Base-by-base conservation (phyloP, 202 grass and related monocot genomes). In the Zizania palustris region DNA sequence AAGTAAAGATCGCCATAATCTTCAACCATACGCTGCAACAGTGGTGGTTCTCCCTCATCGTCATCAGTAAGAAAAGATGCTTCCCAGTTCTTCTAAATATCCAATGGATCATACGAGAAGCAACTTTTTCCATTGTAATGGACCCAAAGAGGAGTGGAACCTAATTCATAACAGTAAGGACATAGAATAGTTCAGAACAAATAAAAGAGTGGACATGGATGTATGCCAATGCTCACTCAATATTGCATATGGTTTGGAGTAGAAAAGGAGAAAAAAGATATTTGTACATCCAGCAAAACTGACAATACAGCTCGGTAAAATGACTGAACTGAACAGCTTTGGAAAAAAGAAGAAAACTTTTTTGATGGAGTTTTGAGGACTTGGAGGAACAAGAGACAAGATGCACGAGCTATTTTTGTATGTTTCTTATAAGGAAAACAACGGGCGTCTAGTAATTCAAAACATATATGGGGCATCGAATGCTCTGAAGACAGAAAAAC, bases 1-100 rank as follows among this genome's bases (percentile, higher is more conserved):
- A 97, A 97, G 40, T 68, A 80, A 64, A 93, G 86, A 76, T 93
- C 65, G 0, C 44, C 45, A 49, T 81, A 87, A 86, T 97, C 88
- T 65, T 87, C 89, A 71, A 90, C 91, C 94, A 93, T 97, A n/a
- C 82, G 78, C 58, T 87, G 86, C 79, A 97, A 87, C 19, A 97
- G 55, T 34, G 94, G 86, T 51, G 79, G 75, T 38, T 92, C 84
- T 79, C 88, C 86, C 74, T 92, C 88, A 22, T 91, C 90, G 72
- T 70, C 14, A 1, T 97, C 93, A 13, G 88, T 93, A 75, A 97
- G 81, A 73, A 93, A 71, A 97, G 94, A 91, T 97, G 94, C 39
- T 61, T 88, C 18, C 91, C 94, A 46, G 94, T 93, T 86, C 86
- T 88, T 61, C 82, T 85, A 74, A 90, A 92, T 78, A 97, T 89